Conservation (phyloP, 140 eudicot genomes). For the Flaveria floridana region DNA sequence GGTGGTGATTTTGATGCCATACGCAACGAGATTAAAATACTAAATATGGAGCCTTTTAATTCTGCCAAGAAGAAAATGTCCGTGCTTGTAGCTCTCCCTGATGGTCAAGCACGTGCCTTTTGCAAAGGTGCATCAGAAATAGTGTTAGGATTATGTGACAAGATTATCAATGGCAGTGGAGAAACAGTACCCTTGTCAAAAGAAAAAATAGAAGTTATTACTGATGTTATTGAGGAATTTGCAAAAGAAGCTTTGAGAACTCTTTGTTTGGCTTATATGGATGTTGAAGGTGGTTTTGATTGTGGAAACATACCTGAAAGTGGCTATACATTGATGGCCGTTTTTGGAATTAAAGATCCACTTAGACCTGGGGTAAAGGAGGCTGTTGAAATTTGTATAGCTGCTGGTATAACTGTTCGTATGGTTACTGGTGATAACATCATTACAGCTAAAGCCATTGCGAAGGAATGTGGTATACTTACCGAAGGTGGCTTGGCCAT, state of each 20-base stretch:
- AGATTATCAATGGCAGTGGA: constrained; percentile 50
- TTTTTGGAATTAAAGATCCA: constrained; percentile 97
- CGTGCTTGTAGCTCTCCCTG: constrained; percentile 71
- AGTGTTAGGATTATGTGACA: constrained; percentile 63
- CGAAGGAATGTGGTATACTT: constrained; percentile 87
- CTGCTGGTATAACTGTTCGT: constrained; percentile 88
- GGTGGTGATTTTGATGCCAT: constrained; percentile 75
- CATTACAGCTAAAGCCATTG: constrained; percentile 94
- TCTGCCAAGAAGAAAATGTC: constrained; percentile 92
- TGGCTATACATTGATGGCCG: constrained; percentile 73
- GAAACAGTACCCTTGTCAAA: constrained; percentile 47
- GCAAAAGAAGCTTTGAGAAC: constrained; percentile 86
- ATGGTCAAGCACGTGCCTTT: constrained; percentile 63
- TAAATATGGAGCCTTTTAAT: constrained; percentile 83
- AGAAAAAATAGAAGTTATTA: constrained; percentile 45
- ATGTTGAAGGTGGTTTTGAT: constrained; percentile 44
- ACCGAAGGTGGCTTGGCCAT: constrained; percentile 70
- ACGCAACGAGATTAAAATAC: constrained; percentile 44
- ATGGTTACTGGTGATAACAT: constrained; percentile 98
- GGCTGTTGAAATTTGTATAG: constrained; percentile 80
- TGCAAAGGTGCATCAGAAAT: constrained; percentile 98
- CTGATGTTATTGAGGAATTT: constrained; percentile 60
- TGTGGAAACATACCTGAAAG: constrained; percentile 53
- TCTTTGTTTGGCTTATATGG: constrained; percentile 77
- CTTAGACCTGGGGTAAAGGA: constrained; percentile 87